Evolutionary conservation across 257 asterid species (phyloP), one percentile per base, ranked within the genome.

Genomic region (Fraxinus cuspidata): DNA sequence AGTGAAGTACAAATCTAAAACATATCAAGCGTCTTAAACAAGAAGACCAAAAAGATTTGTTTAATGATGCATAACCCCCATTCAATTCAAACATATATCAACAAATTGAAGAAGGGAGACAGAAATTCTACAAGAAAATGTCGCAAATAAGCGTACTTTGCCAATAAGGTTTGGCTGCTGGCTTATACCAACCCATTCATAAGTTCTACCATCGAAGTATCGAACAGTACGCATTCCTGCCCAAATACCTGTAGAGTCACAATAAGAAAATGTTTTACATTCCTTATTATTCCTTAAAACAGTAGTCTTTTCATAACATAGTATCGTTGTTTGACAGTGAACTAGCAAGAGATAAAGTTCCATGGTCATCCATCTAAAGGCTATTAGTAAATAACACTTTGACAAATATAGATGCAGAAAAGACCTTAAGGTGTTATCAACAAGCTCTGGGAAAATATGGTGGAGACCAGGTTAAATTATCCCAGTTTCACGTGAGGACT

Each of bases 141-240:
- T 71, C 12, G 78, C 25, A 80, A 79, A 69, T 5, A 10, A 3
- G 85, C 91, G 5, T 90, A 95, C 99, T 83, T 93, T 95, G 80
- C 97, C 86, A 80, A 95, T 91, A 85, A 95, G 92, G 88, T 91
- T 93, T 75, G 99, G 99, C 83, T 95, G 98, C 82, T 91, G 85
- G 88, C 98, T 95, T 80, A 95, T 90, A 79, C 98, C 96, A 72
- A 95, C 98, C 99, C 99, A 95, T 79, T 95, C 96, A 16, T 95
- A 95, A 5, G 99, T 95, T 89, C 83, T 91, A 56, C 98, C 99
- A 69, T 95, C 98, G 75, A 95, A 95, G 79, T 95, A 90, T 47
- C 97, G 84, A 72, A 95, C 98, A 4, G 97, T 95, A 27, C 89
- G 87, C 99, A 95, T 95, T 77, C 99, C 99, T 27, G 98, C 97